These are phyloP conservation scores for Vigna reflexopilosa DNA, from an alignment of 306 rosid genomes.

Conservation along the genomic window DNA sequence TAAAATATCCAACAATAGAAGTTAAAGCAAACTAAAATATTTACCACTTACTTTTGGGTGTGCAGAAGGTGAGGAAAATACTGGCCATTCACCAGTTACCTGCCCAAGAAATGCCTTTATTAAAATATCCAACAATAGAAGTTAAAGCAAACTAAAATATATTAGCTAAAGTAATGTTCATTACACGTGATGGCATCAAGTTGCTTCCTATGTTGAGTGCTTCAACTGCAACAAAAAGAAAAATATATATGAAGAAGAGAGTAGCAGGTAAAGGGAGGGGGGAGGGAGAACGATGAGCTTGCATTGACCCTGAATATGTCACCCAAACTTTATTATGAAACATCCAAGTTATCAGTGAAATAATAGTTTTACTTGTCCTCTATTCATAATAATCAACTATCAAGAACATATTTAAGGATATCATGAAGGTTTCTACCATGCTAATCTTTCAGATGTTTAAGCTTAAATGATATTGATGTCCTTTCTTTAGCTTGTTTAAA, in stretches of 20 bases:
- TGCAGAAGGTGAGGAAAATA: background rate
- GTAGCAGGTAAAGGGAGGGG: too few species aligned
- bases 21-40: too few species aligned
- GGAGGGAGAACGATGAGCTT: background rate
- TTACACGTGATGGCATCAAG: constrained; percentile 29
- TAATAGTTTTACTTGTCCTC: background rate
- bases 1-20: too few species aligned
- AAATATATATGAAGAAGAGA: background rate
- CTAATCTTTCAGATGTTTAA: too few species aligned
- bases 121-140: background rate
- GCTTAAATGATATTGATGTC: too few species aligned
- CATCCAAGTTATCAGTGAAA: background rate
- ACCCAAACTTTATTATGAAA: background rate
- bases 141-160: constrained; percentile 22
- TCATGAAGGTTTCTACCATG: background rate
- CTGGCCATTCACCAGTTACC: background rate
- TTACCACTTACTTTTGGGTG: background rate
- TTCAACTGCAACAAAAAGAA: constrained; percentile 30
- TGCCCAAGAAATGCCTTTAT: background rate
- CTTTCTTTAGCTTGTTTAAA: too few species aligned
- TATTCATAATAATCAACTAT: too few species aligned
- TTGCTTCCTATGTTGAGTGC: background rate
- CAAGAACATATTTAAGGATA: background rate
- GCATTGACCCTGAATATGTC: background rate
- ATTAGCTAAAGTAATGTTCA: background rate